Base-by-base conservation (phyloP, 805 yeast genomes). In the Starmera quercuum region DNA sequence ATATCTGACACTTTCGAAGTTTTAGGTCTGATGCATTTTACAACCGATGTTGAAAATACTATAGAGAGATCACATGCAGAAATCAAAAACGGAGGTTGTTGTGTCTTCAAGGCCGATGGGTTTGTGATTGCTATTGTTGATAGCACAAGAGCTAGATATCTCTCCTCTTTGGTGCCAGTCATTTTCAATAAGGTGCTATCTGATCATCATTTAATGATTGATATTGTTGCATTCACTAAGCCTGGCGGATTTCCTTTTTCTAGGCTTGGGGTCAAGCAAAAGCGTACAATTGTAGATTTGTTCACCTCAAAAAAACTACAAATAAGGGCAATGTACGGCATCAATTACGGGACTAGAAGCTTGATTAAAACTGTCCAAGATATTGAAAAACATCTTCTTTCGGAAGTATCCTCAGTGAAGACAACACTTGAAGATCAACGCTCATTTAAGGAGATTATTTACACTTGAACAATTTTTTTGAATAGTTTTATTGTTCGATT, bases 11-110 rank as follows among this genome's bases (percentile, higher is more conserved):
- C 97, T 0, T 79, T 92, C 57, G 99, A 92, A 53, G 78, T 82
- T 3, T 67, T 84, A 63, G 99, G 99, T 0, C 63, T 92, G 48
- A 87, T 84, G 47, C 95, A 86, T 54, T 90, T 92, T 64, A 94
- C 94, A 2, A 60, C 66, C 17, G 98, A 92, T 55, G 71, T 92
- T 35, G 98, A 78, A 58, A 39, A 65, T 38, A 68, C 92, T 36
- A 65, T 88, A 31, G 78, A 76, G 52, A 51, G 64, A 31, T 58
- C 67, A 5, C 74, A 73, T 41, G 39, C 59, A 11, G 57, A 62
- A n/a, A 64, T 77, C 17, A 46, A 46, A 14, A 42, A 53, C n/a
- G 65, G 82, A 14, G 80, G 88, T 39, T 59, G 79, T 20, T 78
- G 87, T 46, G 69, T 87, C 1, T 80, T 86, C 56, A 87, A 83